phyloP scores from a whole-genome alignment of 352 stramenopile species.

The Phytophthora megakarya region DNA sequence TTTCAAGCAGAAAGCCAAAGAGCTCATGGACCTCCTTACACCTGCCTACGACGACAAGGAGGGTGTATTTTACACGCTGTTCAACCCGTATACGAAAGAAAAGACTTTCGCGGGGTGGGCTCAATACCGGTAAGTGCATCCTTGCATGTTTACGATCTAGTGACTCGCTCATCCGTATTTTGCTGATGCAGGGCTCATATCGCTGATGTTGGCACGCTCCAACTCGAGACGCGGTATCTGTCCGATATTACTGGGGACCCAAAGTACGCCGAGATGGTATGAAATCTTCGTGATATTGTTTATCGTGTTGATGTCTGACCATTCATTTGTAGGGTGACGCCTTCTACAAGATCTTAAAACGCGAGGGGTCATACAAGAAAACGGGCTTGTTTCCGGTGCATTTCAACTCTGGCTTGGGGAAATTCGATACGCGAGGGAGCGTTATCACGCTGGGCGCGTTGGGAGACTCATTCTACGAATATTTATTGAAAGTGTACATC shows the following conservation, averaged over 20 bases:
- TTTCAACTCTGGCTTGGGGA: constrained; percentile 50
- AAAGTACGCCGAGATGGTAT: constrained; percentile 72
- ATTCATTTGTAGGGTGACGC: constrained; percentile 59
- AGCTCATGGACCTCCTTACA: constrained; percentile 92
- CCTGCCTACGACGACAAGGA: constrained; percentile 89
- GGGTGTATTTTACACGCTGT: constrained; percentile 90
- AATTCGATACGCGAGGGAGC: constrained; percentile 30
- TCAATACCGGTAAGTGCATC: constrained; percentile 35
- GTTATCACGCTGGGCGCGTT: constrained; percentile 88
- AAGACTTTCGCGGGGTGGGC: constrained; percentile 49
- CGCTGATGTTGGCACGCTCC: constrained; percentile 84
- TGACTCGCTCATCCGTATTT: not conserved
- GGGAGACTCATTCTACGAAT: constrained; percentile 98
- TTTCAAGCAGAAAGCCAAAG: constrained; percentile 48
- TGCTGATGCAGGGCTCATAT: constrained; percentile 58
- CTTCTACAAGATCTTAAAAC: constrained; percentile 75
- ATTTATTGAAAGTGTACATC: constrained; percentile 98
- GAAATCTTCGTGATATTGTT: constrained; percentile 7
- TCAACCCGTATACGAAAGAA: constrained; percentile 86
- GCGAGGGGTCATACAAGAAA: constrained; percentile 70
- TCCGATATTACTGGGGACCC: constrained; percentile 77
- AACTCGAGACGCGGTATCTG: constrained; percentile 84
- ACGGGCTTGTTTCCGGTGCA: constrained; percentile 91
- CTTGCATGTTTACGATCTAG: no score
- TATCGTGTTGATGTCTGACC: not conserved